phyloP scores from a whole-genome alignment of 2,329 filamentous ascomycete genomes.

The Aspergillus jensenii region DNA sequence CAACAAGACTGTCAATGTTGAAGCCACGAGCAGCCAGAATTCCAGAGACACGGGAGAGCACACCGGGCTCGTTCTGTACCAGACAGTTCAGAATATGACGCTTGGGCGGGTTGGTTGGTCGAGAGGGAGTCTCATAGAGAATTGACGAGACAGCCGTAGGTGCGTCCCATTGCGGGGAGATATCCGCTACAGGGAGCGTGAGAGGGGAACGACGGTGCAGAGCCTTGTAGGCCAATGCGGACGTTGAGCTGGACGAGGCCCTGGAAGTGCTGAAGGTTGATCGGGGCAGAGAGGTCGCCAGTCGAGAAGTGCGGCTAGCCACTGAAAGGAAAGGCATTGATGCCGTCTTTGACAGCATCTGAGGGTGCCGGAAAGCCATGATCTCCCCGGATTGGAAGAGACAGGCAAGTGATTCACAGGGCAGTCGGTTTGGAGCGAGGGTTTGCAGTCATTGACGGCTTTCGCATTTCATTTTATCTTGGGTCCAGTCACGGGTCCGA shows the following conservation, averaged over 20 bases:
- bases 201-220: slow-evolving; percentile 87
- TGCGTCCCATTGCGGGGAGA: slow-evolving; percentile 78
- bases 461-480: slow-evolving; percentile 16
- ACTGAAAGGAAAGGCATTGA: slow-evolving; percentile 30
- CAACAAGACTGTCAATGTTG: slow-evolving; percentile 98
- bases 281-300: slow-evolving; percentile 28
- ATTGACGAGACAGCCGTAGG: slow-evolving; percentile 97
- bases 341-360: slow-evolving; percentile 33
- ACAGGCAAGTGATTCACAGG: slow-evolving; percentile 11
- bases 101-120: slow-evolving; percentile 80
- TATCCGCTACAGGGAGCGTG: slow-evolving; percentile 73
- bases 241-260: slow-evolving; percentile 67
- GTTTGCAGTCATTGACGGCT: slow-evolving; percentile 19
- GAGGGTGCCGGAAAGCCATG: slow-evolving; percentile 42
- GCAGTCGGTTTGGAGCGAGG: slow-evolving; percentile 5
- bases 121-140: slow-evolving; percentile 93
- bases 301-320: slow-evolving; percentile 28
- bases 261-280: slow-evolving; percentile 28
- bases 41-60: slow-evolving; percentile 91
- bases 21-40: slow-evolving; percentile 95
- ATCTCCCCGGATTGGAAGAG: slow-evolving; percentile 18
- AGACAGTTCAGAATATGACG: slow-evolving; percentile 97
- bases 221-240: slow-evolving; percentile 95
- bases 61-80: slow-evolving; percentile 97
- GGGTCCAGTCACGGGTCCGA: slow-evolving; percentile 27